Percentiles rank a stretch among this genome's conserved stretches.
Conservation (phyloP, 306 rosid species). For the Begonia peltatifolia region DNA sequence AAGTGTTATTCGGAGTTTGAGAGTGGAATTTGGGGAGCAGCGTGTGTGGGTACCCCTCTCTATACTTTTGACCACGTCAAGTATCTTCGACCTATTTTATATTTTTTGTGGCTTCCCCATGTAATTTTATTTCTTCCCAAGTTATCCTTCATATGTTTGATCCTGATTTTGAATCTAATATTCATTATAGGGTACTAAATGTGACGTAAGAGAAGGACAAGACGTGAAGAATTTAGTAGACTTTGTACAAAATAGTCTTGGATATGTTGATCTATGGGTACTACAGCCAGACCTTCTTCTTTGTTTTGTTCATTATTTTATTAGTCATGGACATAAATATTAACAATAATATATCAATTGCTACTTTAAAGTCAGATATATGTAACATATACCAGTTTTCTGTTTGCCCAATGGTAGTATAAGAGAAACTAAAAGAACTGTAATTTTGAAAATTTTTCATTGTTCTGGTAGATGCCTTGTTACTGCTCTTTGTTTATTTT, state of each 20-base stretch:
- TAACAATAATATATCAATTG: too few relatives aligned
- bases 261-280: constrained; percentile 89
- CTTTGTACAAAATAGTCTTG: constrained; percentile 57
- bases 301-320: neutral
- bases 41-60: constrained; percentile 89
- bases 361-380: too few relatives aligned
- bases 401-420: too few relatives aligned
- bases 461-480: too few relatives aligned
- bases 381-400: too few relatives aligned
- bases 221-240: constrained; percentile 74
- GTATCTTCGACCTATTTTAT: neutral
- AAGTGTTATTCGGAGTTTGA: constrained; percentile 40
- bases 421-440: too few relatives aligned
- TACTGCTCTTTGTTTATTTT: too few relatives aligned
- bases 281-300: constrained; percentile 9
- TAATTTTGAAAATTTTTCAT: too few relatives aligned
- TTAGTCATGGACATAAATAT: too few relatives aligned
- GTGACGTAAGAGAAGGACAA: constrained; percentile 75
- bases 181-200: constrained; percentile 52
- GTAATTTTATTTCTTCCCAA: constrained; percentile 2
- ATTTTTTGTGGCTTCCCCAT: constrained; percentile 5
- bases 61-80: constrained; percentile 17
- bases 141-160: constrained; percentile 10
- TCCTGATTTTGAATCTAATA: constrained; percentile 12
- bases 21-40: constrained; percentile 75